Evolutionary conservation across 441 rosid species (phyloP).

Genomic region (Pelargonium myrrhifolium): DNA sequence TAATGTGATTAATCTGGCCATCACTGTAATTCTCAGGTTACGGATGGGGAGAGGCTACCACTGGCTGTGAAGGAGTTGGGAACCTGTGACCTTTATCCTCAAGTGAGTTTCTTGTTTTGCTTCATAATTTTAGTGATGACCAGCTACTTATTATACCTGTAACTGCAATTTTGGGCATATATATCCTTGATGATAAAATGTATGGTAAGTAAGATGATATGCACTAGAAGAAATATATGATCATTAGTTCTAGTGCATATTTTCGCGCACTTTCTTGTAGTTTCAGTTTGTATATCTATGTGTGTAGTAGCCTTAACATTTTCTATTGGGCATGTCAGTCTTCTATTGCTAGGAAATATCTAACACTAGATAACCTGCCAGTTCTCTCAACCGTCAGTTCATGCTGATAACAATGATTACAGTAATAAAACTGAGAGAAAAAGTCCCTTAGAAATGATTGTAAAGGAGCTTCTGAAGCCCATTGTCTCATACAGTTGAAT

Average conservation of each 20-base stretch:
- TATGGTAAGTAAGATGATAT: too few relatives aligned
- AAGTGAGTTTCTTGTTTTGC: conserved; percentile 45
- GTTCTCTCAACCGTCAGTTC: background rate
- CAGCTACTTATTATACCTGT: conserved; percentile 3
- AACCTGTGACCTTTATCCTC: conserved; percentile 96
- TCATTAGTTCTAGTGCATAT: conserved; percentile 7
- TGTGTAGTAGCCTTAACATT: background rate
- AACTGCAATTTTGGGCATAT: background rate
- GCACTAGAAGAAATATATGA: background rate
- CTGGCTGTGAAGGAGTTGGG: conserved; percentile 98
- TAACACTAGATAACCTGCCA: conserved; percentile 5
- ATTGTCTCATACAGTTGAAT: background rate
- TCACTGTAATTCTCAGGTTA: conserved; percentile 39
- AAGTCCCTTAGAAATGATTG: background rate
- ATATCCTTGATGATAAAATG: background rate
- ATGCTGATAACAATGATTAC: background rate
- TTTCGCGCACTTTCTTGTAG: background rate
- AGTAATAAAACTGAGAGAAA: background rate
- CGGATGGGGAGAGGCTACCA: conserved; percentile 96
- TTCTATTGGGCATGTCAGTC: background rate
- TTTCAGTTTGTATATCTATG: background rate
- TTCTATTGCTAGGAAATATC: background rate
- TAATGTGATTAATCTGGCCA: background rate
- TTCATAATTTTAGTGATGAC: conserved; percentile 9
- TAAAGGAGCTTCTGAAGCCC: background rate